Evolutionary conservation across 306 rosid species (phyloP).

Genomic region (Cercis canadensis): DNA sequence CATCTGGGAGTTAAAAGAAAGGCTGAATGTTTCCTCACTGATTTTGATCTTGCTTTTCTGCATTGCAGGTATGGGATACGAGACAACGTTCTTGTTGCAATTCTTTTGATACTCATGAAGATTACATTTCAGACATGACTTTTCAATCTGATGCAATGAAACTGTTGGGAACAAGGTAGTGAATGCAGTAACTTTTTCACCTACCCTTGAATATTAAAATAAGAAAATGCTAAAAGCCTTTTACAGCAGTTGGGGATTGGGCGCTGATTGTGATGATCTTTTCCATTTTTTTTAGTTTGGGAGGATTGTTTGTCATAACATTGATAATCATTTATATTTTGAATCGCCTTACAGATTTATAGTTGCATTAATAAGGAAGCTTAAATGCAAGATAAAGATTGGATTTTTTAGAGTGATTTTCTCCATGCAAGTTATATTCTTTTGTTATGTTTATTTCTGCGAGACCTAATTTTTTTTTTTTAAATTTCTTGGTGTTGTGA

Average conservation of each 20-base stretch:
- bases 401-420: not conserved
- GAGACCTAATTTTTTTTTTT: conserved; percentile 2
- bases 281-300: conserved; percentile 11
- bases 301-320: not conserved
- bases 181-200: conserved; percentile 12
- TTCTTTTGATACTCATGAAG: conserved; percentile 71
- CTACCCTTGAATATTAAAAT: conserved; percentile 1
- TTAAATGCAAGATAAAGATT: not conserved
- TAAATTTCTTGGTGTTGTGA: conserved; percentile 35
- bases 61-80: conserved; percentile 85
- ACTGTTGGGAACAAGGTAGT: conserved; percentile 84
- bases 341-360: not conserved
- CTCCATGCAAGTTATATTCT: not conserved
- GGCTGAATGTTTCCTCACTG: conserved; percentile 11
- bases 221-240: not conserved
- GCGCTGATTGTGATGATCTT: conserved; percentile 15
- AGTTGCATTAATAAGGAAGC: conserved; percentile 10
- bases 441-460: conserved; percentile 15
- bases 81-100: conserved; percentile 82
- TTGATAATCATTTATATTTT: not conserved
- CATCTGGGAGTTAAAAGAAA: conserved; percentile 19
- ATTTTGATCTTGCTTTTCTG: conserved; percentile 18
- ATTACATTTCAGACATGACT: conserved; percentile 86
- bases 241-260: not conserved
- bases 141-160: conserved; percentile 78